Evolutionary conservation across 352 stramenopile genomes (phyloP), one percentile per base, ranked within the genome.

Genomic region (Phytophthora rubi): DNA sequence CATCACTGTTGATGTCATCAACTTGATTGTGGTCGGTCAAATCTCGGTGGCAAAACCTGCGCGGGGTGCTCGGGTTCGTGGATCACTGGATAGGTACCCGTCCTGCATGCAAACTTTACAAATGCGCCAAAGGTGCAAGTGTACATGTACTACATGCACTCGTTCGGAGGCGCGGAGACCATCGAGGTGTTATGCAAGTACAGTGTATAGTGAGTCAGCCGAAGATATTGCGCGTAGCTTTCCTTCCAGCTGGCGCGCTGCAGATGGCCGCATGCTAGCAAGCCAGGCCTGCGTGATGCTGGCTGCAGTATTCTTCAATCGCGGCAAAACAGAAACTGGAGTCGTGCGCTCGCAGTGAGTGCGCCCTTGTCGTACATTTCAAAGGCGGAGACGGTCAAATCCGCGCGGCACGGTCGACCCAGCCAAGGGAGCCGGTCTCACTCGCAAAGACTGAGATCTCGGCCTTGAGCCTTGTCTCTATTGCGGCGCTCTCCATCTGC

Each of bases 341-440:
- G 62, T 53, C 45, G 62, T 65, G 54, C 44, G 39, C 26, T 52
- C 37, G 23, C 58, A 48, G 16, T 7, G 10, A 9, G 39, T n/a
- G 15, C 53, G 32, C 45, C 55, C 63, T 65, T 59, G 47, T 70
- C 45, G 37, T 65, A 53, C 52, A 55, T 64, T 55, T 65, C 53
- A 32, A 55, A 33, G 3, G 42, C 28, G 23, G 23, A 26, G 23
- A 26, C 23, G 23, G 23, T 61, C 53, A 73, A 73, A 69, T 73
- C 66, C 1, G 18, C 30, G 53, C 37, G n/a, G 65, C 65, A 73
- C 60, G 37, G 9, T 21, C 23, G 58, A 51, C 18, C 59, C 44
- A 73, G 44, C 55, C 60, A 73, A 37, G 30, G n/a, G 65, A 70
- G 67, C 21, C 60, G 61, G 59, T 57, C 48, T 63, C 65, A 51